These are phyloP conservation scores for Mycena metata DNA, from an alignment of 768 basidiomycete species.

Conservation along the genomic window DNA sequence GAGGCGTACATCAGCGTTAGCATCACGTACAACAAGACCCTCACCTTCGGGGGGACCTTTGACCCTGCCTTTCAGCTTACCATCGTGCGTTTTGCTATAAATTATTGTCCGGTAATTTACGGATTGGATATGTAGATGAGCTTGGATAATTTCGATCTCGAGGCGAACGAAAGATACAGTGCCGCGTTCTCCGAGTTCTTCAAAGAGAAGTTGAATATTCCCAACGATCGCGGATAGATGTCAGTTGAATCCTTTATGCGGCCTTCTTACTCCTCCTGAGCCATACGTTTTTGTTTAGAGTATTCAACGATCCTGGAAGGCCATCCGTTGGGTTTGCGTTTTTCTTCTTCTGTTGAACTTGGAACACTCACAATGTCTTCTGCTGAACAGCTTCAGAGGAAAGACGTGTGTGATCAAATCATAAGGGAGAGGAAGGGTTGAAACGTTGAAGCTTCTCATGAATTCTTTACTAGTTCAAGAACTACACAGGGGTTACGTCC, in stretches of 20 bases:
- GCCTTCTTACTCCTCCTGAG: background rate
- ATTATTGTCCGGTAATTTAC: slow-evolving; percentile 16
- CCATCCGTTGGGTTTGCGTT: slow-evolving; percentile 37
- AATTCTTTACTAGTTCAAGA: too few species aligned
- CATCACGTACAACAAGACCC: slow-evolving; percentile 68
- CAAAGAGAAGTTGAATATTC: slow-evolving; percentile 52
- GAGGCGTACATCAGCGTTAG: slow-evolving; percentile 67
- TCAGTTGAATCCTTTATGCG: slow-evolving; percentile 31
- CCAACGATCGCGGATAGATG: slow-evolving; percentile 57
- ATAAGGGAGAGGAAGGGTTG: background rate
- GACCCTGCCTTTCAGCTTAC: slow-evolving; percentile 63
- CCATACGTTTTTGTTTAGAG: slow-evolving; percentile 17
- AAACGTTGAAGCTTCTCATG: too few species aligned
- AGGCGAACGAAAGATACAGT: slow-evolving; percentile 66
- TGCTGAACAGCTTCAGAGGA: slow-evolving; percentile 29
- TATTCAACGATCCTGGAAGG: slow-evolving; percentile 40
- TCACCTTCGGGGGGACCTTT: slow-evolving; percentile 67
- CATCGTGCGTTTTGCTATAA: slow-evolving; percentile 59
- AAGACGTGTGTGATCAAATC: slow-evolving; percentile 39
- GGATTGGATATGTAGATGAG: slow-evolving; percentile 63
- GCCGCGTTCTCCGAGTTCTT: slow-evolving; percentile 56
- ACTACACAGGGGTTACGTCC: too few species aligned
- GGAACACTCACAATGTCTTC: background rate
- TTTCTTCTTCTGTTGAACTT: background rate
- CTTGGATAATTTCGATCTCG: slow-evolving; percentile 66